These are phyloP conservation scores for Cotoneaster glaucophyllus DNA, from an alignment of 306 rosid genomes.

Conservation along the genomic window DNA sequence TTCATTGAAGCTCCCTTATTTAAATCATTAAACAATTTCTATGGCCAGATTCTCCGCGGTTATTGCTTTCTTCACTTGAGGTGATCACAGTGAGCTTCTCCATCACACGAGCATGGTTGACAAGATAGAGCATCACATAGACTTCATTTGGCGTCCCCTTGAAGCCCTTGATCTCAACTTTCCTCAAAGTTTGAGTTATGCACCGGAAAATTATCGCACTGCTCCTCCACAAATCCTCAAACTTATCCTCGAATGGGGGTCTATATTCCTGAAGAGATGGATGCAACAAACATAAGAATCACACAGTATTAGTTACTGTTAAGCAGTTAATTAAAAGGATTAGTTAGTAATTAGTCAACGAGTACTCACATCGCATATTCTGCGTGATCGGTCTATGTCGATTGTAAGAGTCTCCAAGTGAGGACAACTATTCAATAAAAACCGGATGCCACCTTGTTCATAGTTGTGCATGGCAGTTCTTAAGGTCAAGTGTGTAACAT, in stretches of 20 bases:
- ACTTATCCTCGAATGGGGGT: not conserved
- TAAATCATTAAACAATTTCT: not conserved
- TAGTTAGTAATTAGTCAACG: not conserved
- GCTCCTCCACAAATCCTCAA: not conserved
- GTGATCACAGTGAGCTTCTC: not conserved
- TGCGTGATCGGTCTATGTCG: not conserved
- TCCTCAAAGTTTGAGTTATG: not conserved
- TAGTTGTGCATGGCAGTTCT: conserved; percentile 26
- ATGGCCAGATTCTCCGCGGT: not conserved
- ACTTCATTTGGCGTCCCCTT: conserved; percentile 12
- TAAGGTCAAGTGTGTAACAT: conserved; percentile 28
- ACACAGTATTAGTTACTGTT: not conserved
- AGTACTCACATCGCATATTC: conserved; percentile 18
- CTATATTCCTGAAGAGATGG: conserved; percentile 14
- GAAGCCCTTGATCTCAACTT: conserved; percentile 18
- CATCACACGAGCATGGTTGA: not conserved
- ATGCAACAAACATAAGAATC: not conserved
- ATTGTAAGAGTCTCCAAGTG: conserved; percentile 27
- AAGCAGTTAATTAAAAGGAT: not conserved
- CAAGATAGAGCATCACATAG: conserved; percentile 4
- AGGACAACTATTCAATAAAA: conserved; percentile 37
- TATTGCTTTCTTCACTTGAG: not conserved
- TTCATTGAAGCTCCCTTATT: too few relatives aligned
- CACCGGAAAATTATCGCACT: not conserved
- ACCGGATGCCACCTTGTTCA: conserved; percentile 36